Conservation (phyloP, 805 yeast genomes). For the Spathaspora sp. region DNA sequence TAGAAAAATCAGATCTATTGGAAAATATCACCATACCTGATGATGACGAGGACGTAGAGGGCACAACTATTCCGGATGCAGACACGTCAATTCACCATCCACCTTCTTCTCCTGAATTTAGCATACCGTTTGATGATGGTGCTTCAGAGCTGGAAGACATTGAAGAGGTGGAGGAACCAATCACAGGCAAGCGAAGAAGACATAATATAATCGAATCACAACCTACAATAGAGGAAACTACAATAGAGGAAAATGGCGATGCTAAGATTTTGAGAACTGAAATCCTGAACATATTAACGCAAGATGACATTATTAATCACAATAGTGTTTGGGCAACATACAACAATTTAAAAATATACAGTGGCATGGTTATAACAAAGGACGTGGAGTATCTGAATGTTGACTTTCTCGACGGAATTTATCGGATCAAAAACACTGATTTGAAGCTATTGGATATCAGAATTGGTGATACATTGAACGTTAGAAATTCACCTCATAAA, state of each 20-base stretch:
- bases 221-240: slow-evolving; percentile 6
- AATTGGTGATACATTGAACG: slow-evolving; percentile 51
- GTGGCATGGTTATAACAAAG: slow-evolving; percentile 39
- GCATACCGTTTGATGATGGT: neutral
- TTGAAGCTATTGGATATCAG: slow-evolving; percentile 49
- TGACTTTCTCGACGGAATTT: slow-evolving; percentile 37
- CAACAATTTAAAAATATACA: slow-evolving; percentile 42
- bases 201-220: slow-evolving; percentile 14
- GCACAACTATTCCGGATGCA: neutral
- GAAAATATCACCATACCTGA: neutral
- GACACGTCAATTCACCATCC: neutral
- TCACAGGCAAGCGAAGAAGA: slow-evolving; percentile 8
- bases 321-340: slow-evolving; percentile 53
- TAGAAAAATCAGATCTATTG: neutral
- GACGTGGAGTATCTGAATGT: slow-evolving; percentile 29
- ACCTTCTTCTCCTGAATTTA: neutral
- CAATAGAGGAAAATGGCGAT: neutral
- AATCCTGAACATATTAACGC: slow-evolving; percentile 8
- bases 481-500: slow-evolving; percentile 22
- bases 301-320: slow-evolving; percentile 11
- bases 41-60: neutral
- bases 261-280: slow-evolving; percentile 11
- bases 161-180: neutral
- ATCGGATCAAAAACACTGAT: slow-evolving; percentile 31
- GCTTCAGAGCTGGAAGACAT: neutral